Evolutionary conservation across 352 stramenopile genomes (phyloP).

Genomic region (Elongisporangium prolatum): DNA sequence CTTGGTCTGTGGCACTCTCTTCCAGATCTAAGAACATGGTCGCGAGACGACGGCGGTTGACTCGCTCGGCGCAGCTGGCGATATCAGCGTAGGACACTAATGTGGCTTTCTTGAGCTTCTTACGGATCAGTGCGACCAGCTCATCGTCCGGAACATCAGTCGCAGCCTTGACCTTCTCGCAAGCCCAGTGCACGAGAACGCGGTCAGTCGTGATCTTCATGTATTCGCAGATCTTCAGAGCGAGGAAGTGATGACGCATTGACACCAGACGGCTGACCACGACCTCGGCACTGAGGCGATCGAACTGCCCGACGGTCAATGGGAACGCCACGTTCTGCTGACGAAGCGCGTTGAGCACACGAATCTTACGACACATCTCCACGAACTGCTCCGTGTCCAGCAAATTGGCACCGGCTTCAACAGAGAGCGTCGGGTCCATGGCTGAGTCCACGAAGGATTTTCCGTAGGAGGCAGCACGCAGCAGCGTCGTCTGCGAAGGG

Average conservation of each 20-base stretch:
- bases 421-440: slow-evolving; percentile 29
- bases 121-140: slow-evolving; percentile 76
- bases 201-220: slow-evolving; percentile 83
- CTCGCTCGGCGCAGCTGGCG: slow-evolving; percentile 72
- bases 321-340: slow-evolving; percentile 77
- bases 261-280: slow-evolving; percentile 81
- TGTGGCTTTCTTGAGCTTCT: slow-evolving; percentile 79
- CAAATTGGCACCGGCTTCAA: slow-evolving; percentile 17
- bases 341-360: slow-evolving; percentile 88
- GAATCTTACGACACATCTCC: slow-evolving; percentile 85
- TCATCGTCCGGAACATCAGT: slow-evolving; percentile 69
- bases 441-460: slow-evolving; percentile 85
- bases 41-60: slow-evolving; percentile 77
- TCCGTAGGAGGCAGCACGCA: slow-evolving; percentile 85
- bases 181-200: slow-evolving; percentile 89
- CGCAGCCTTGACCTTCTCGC: slow-evolving; percentile 81
- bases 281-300: slow-evolving; percentile 78
- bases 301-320: slow-evolving; percentile 76
- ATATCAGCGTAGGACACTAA: slow-evolving; percentile 82
- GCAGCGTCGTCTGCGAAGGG: slow-evolving; percentile 63
- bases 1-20: slow-evolving; percentile 83
- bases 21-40: slow-evolving; percentile 90
- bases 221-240: slow-evolving; percentile 90
- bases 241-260: slow-evolving; percentile 84
- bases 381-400: slow-evolving; percentile 85